Base-by-base conservation (phyloP, 2,329 filamentous ascomycete genomes). In the Botryotinia narcissicola region DNA sequence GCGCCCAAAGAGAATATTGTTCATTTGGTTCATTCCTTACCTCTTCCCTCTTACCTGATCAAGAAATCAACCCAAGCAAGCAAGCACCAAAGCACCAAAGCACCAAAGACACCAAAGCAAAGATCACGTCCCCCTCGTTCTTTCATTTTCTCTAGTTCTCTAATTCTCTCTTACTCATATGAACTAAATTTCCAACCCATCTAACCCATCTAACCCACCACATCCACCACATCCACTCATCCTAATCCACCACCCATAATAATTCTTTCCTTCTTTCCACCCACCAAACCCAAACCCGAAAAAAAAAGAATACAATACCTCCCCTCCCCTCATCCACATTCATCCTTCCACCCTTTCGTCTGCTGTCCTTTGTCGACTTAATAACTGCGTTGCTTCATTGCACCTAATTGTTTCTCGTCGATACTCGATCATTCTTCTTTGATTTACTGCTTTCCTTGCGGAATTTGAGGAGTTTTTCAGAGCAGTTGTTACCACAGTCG, bases 381-480 rank as follows among this genome's bases (percentile, higher is more conserved):
- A 75, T 76, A 73, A 73, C 74, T 73, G 74, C 78, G 76, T 74
- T 75, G 73, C 70, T 76, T 77, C 70, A 77, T 77, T 79, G 78
- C 78, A 75, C 78, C 79, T 57, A 77, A 78, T 80, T 80, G 77
- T 81, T 81, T 75, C 63, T 75, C 79, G 76, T 81, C 78, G 79
- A 80, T 80, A 79, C 78, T 79, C 74, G 77, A 76, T 78, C 77
- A 77, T 78, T 80, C 77, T 81, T 81, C 77, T 79, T 78, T 77
- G 79, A 79, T 81, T 82, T 77, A 67, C 78, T 78, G 77, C 76
- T 79, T 80, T 77, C 73, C 75, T 73, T 70, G 75, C 77, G 74
- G 76, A 77, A 76, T 77, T 72, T 74, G 75, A 75, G 35, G 32
- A 75, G 48, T 54, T 79, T 78, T 80, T 76, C 54, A 73, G 72